Evolutionary conservation across 306 rosid species (phyloP).

Genomic region (Delonix regia): DNA sequence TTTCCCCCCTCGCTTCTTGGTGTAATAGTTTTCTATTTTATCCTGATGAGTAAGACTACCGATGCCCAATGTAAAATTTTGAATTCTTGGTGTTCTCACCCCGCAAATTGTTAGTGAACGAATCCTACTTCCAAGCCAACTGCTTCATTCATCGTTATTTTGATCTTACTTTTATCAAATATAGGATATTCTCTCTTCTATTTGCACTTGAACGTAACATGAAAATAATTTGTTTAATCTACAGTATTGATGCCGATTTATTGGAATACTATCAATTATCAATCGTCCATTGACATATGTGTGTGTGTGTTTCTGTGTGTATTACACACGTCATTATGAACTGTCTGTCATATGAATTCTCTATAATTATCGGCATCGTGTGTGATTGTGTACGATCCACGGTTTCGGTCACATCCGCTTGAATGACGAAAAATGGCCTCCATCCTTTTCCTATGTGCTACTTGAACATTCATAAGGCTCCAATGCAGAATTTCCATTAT

Average conservation of each 20-base stretch:
- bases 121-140: background rate
- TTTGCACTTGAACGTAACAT: no score
- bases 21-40: background rate
- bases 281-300: no score
- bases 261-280: no score
- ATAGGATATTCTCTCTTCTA: no score
- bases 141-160: background rate
- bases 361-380: background rate
- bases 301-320: background rate
- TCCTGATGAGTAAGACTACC: background rate
- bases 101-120: background rate
- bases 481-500: background rate
- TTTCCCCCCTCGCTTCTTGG: background rate
- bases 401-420: background rate
- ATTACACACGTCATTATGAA: background rate
- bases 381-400: background rate
- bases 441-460: background rate
- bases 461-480: background rate
- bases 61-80: background rate
- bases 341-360: background rate
- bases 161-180: no score
- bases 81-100: background rate
- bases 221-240: no score
- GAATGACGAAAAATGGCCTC: background rate
- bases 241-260: no score